Base-by-base conservation (phyloP, 2,329 filamentous ascomycete genomes). In the Chalara sp. region DNA sequence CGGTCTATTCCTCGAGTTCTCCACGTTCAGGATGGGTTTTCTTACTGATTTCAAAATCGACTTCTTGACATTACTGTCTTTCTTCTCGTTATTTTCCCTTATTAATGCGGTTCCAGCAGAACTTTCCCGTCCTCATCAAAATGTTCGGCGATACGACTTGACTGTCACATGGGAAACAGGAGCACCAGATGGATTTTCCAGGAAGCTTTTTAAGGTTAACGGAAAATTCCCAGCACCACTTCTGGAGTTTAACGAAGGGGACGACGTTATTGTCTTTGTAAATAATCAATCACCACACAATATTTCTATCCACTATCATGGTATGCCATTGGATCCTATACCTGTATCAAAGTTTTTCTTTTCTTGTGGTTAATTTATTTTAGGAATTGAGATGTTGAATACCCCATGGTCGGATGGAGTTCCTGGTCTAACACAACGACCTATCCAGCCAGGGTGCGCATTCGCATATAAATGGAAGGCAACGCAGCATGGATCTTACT, bases 281-380 rank as follows among this genome's bases (percentile, higher is more conserved):
- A 40, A 42, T 6, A 72, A 72, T 54, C 53, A 63, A 29, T 60
- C 68, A 6, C 58, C 59, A 6, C 61, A 54, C 13, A 65, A 66
- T 1, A 71, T 68, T 6, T 57, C 67, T 1, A 56, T 74, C 5
- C 71, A 74, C 51, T 73, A 66, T 61, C 71, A 74, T 58, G 71
- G 71, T 33, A 56, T 53, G 32, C 33, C 51, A 52, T 56, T 21
- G 21, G 21, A 21, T 21, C 21, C 21, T 21, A 21, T 21, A 3
- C 21, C 21, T 21, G 49, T 44, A 51, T 32, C 21, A 13, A 46
- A 12, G 35, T 31, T 39, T 12, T 29, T 49, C 5, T 28, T n/a
- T 6, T 31, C 4, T 46, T 68, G 4, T 56, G 63, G 44, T 55
- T 44, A 7, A 28, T 21, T 21, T 40, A 12, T 1, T 8, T 29